Percentiles rank a stretch among this genome's conserved stretches.
Evolutionary conservation across 2,329 filamentous ascomycete species (phyloP).

Genomic region (Colletotrichum echinochloae): DNA sequence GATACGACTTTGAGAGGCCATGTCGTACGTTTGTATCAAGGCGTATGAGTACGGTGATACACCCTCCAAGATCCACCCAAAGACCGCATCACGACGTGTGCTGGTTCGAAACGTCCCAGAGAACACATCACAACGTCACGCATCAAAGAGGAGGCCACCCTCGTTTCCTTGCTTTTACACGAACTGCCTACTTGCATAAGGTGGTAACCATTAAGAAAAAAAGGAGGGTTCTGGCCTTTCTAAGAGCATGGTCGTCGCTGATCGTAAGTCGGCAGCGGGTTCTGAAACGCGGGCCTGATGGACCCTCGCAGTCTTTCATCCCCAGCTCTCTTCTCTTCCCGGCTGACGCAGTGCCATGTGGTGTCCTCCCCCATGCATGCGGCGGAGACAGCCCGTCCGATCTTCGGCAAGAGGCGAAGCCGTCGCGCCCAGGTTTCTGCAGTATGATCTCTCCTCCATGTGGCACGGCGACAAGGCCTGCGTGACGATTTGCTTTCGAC

Average conservation of each 20-base stretch:
- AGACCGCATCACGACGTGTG: neutral
- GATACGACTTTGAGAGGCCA: neutral
- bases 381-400: slow-evolving; percentile 30
- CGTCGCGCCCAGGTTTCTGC: slow-evolving; percentile 1
- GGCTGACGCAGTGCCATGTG: slow-evolving; percentile 23
- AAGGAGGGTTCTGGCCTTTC: neutral
- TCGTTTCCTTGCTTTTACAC: neutral
- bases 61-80: neutral
- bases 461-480: neutral
- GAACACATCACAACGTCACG: neutral
- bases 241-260: neutral
- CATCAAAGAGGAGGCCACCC: neutral
- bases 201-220: no score
- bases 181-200: neutral
- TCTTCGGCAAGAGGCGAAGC: slow-evolving; percentile 29
- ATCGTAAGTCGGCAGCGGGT: slow-evolving; percentile 3
- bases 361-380: slow-evolving; percentile 5
- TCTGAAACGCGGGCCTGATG: slow-evolving; percentile 30
- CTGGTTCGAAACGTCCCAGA: slow-evolving; percentile 4
- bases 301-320: neutral
- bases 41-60: neutral
- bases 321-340: neutral
- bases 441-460: neutral
- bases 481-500: neutral
- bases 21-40: neutral